Evolutionary conservation across 2,329 filamentous ascomycete species (phyloP), one percentile per base, ranked within the genome.

Genomic region (Knoxdaviesia capensis): DNA sequence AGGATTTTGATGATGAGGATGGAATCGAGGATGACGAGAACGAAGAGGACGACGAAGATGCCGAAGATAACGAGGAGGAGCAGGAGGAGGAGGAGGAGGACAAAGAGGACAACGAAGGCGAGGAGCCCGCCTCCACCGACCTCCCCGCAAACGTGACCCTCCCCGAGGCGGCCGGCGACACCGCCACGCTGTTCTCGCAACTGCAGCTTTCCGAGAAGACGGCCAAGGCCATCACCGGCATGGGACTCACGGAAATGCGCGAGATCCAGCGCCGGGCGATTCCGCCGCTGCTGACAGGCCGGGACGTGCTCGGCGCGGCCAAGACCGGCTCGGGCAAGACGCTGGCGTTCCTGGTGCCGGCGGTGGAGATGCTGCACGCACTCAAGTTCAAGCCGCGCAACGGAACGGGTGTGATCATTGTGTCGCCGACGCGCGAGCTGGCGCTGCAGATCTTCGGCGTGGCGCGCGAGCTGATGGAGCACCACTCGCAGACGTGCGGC

Each of bases 321-420:
- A 96, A 96, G 68, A 94, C 87, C 3, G 87, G 87, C 37, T 92
- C 84, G 28, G 90, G 90, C 56, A 98, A 98, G 67, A 98, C 90
- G 1, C 62, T 96, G 46, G 80, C 88, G 3, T 98, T 98, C 62
- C 66, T 98, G 47, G 87, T 96, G 44, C 90, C 90, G 11, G 87
- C 87, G 2, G 71, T 96, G 35, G 90, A 96, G 63, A 92, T 94
- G 77, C 70, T 98, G 46, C 77, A 78, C 55, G 77, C 86, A 10
- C 69, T 98, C 52, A 75, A 80, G 47, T 96, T 94, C 70, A 96
- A 96, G 66, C 88, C 87, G 20, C 71, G 88, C 54, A 94, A 94
- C 59, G 88, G 81, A 47, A 88, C 84, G 39, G 90, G 90, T 54
- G 88, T 88, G 43, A 80, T 96, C 49, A 76, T 96, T 20, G 81